phyloP scores from a whole-genome alignment of 1,284 basidiomycete species.

The Sutorius eximius region DNA sequence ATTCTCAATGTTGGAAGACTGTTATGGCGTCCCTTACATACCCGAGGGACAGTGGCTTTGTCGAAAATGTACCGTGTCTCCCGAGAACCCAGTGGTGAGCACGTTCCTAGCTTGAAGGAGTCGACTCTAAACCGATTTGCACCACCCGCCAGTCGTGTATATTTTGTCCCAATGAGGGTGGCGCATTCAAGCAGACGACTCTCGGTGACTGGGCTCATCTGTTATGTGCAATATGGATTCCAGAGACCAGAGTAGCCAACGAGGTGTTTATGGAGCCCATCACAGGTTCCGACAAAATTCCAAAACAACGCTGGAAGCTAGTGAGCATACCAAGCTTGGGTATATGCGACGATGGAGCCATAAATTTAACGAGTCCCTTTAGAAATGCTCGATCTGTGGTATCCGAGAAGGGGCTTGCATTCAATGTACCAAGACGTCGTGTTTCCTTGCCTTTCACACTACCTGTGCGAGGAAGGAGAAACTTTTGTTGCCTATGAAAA shows the following conservation, averaged over 20 bases:
- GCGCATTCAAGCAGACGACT: slow-evolving; percentile 97
- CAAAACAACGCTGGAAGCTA: slow-evolving; percentile 92
- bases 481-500: slow-evolving; percentile 85
- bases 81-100: slow-evolving; percentile 91
- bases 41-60: slow-evolving; percentile 99
- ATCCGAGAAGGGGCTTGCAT: slow-evolving; percentile 89
- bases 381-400: slow-evolving; percentile 89
- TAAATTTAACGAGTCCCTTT: slow-evolving; percentile 10
- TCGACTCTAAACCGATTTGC: background rate
- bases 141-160: slow-evolving; percentile 69
- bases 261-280: slow-evolving; percentile 99
- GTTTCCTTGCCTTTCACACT: slow-evolving; percentile 93
- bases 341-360: background rate
- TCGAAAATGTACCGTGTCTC: slow-evolving; percentile 96
- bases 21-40: slow-evolving; percentile 99
- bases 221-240: slow-evolving; percentile 97
- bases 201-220: slow-evolving; percentile 96
- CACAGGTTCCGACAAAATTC: slow-evolving; percentile 85
- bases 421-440: slow-evolving; percentile 90
- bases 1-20: slow-evolving; percentile 58
- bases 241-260: slow-evolving; percentile 92
- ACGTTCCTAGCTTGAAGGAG: background rate
- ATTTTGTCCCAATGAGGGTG: slow-evolving; percentile 94
- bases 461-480: slow-evolving; percentile 91
- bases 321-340: slow-evolving; percentile 46